Evolutionary conservation across 1,139 yeast species (phyloP).

Genomic region (Nakaseomyces sp.): DNA sequence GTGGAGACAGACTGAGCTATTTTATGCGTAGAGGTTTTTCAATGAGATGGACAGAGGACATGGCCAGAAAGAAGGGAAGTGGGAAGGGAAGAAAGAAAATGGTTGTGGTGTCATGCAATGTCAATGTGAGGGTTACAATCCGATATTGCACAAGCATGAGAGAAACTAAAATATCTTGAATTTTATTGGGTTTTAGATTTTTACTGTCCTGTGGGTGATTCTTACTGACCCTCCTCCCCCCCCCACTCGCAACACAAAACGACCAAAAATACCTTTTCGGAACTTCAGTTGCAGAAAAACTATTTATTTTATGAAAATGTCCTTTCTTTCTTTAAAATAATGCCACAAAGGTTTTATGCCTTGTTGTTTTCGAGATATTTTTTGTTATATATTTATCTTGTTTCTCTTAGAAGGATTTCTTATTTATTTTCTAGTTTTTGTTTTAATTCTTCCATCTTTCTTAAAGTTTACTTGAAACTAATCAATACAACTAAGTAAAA

Average conservation of each 20-base stretch:
- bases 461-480: too few species aligned
- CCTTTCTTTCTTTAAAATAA: background rate
- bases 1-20: background rate
- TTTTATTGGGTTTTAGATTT: slow-evolving; percentile 3
- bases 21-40: too few species aligned
- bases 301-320: background rate
- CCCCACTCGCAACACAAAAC: too few species aligned
- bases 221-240: too few species aligned
- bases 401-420: background rate
- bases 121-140: background rate
- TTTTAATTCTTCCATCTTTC: too few species aligned
- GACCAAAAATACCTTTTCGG: background rate
- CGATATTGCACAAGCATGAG: too few species aligned
- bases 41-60: too few species aligned
- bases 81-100: too few species aligned
- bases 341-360: background rate
- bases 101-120: too few species aligned
- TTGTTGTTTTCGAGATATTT: background rate
- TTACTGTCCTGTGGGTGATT: too few species aligned
- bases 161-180: slow-evolving; percentile 1
- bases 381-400: background rate
- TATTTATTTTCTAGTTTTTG: background rate
- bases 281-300: background rate
- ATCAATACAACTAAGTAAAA: too few species aligned
- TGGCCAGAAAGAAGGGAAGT: too few species aligned